A percentile compares a stretch with the other conserved stretches of the same genome.
Evolutionary conservation across 257 asterid genomes (phyloP).

Genomic region (Solanum arcanum): DNA sequence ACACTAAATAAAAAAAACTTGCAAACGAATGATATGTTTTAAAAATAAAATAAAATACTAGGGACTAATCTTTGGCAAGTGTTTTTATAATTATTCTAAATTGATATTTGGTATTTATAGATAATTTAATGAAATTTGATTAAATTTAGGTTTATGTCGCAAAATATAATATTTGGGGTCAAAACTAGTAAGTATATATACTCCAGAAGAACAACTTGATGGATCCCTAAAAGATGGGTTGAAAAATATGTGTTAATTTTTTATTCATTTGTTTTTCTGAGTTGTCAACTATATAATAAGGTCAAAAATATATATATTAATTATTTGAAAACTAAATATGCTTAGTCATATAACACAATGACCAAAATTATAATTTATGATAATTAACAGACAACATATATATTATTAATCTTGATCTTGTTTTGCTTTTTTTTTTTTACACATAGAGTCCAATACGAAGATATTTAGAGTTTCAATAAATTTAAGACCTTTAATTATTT

Average conservation of each 20-base stretch:
- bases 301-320: neutral
- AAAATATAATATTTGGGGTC: neutral
- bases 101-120: too few relatives aligned
- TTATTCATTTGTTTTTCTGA: neutral
- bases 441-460: rapidly evolving
- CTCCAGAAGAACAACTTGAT: neutral
- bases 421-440: neutral
- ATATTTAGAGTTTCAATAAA: neutral
- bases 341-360: neutral
- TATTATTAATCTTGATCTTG: neutral
- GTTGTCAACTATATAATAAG: neutral
- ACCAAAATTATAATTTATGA: neutral
- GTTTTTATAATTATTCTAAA: neutral
- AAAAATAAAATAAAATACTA: neutral
- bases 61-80: neutral
- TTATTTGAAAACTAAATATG: neutral
- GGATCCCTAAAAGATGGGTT: neutral
- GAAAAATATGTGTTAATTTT: neutral
- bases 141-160: neutral
- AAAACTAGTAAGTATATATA: neutral
- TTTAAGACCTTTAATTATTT: neutral
- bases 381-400: neutral
- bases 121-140: too few relatives aligned
- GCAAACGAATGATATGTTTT: neutral
- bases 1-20: rapidly evolving